Conservation (phyloP, 768 basidiomycete genomes). For the Mycena haematopus region DNA sequence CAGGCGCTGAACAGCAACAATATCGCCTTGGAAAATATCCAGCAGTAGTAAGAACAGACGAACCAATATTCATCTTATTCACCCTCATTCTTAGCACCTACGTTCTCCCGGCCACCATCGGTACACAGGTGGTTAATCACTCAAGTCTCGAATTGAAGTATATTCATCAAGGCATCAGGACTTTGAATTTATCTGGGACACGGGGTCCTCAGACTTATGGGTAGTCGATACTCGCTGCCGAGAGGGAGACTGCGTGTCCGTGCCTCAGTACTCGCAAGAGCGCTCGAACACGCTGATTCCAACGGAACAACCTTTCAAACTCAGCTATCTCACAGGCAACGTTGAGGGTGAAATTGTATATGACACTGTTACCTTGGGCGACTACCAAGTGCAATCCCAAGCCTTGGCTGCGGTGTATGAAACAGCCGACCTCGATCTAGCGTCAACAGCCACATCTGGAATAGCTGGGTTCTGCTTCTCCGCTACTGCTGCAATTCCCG, state of each 20-base stretch:
- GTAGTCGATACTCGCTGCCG: constrained; percentile 54
- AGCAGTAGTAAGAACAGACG: constrained; percentile 16
- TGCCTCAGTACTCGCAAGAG: constrained; percentile 47
- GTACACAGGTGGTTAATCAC: background rate
- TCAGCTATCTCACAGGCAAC: constrained; percentile 56
- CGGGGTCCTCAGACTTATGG: constrained; percentile 68
- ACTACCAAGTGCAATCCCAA: constrained; percentile 53
- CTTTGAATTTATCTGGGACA: constrained; percentile 49
- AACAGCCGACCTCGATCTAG: constrained; percentile 50
- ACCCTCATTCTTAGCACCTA: constrained; percentile 13
- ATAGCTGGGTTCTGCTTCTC: constrained; percentile 63
- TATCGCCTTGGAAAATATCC: constrained; percentile 19
- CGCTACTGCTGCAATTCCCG: constrained; percentile 51
- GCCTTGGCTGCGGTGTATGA: constrained; percentile 54
- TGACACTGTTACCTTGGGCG: constrained; percentile 54
- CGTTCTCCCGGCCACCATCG: constrained; percentile 41
- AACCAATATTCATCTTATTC: background rate
- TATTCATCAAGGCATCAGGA: constrained; percentile 24
- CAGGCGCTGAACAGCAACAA: constrained; percentile 11
- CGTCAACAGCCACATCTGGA: constrained; percentile 56
- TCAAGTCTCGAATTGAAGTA: too few relatives aligned
- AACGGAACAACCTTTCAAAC: constrained; percentile 46
- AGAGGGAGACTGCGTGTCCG: constrained; percentile 49
- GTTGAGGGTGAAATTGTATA: constrained; percentile 54
- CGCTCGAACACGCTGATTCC: constrained; percentile 38